Evolutionary conservation across 1,139 yeast genomes (phyloP), one percentile per base, ranked within the genome.

Genomic region (Ashbya aceris): DNA sequence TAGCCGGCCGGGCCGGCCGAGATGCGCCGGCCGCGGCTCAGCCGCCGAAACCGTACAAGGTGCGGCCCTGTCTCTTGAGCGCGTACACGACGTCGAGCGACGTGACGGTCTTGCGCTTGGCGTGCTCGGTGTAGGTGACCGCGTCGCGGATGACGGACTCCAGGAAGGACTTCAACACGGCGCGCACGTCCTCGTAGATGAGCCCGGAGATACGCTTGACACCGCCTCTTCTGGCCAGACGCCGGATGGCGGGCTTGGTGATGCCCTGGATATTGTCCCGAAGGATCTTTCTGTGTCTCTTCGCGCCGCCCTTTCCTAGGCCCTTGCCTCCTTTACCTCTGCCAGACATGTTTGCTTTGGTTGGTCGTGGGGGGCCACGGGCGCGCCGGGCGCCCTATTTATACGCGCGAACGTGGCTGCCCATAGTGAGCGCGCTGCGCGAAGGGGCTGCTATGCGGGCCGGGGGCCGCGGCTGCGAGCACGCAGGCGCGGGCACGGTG

Each of bases 151-250:
- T 91, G 61, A 89, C 96, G 66, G 84, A 82, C 74, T 87, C 96
- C 67, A 91, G 79, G 83, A 89, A 91, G 49, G 95, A 77, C 76
- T 89, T 89, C 60, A 91, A 78, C 60, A 91, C 97, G 57, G 84
- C 91, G 76, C 98, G 86, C 64, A 93, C 96, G 77, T 89, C 96
- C 75, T 91, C 97, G 77, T 91, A 91, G 70, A 91, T 89, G 68
- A 89, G 77, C 67, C 96, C 97, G 54, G 97, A 89, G 64, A 91
- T 91, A 83, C 97, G 96, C 83, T 91, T 91, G 67, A 91, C 98
- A 85, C 98, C 98, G 76, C 98, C 98, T 85, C 98, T 87, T 82
- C 98, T 89, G 49, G 98, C 98, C 65, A 91, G 83, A 84, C 98
- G 89, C 77, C 98, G 87, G 69, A 91, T 91, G 65, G 98, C 98